These are phyloP conservation scores for Scytalidium sp. DNA, from an alignment of 2,329 filamentous ascomycete genomes.

Conservation along the genomic window DNA sequence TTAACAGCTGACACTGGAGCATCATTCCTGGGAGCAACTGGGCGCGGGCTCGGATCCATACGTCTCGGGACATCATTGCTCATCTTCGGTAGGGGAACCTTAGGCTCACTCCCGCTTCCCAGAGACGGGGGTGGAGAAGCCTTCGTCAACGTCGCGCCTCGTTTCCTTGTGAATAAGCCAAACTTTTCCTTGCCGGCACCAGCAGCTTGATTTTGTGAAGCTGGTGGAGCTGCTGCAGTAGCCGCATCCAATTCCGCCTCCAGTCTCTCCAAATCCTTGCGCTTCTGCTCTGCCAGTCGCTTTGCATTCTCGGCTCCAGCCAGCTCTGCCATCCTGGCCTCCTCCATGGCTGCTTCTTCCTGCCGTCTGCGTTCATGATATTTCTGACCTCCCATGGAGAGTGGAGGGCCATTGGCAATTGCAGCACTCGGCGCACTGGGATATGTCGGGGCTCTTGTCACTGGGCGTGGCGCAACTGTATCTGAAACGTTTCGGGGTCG, in stretches of 20 bases:
- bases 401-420: conserved; percentile 2
- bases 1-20: conserved; percentile 80
- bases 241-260: conserved; percentile 28
- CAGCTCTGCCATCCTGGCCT: conserved; percentile 10
- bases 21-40: conserved; percentile 42
- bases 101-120: conserved; percentile 8
- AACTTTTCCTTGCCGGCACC: conserved; percentile 24
- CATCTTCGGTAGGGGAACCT: conserved; percentile 5
- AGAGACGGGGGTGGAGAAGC: conserved; percentile 11
- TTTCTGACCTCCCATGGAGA: neutral
- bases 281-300: conserved; percentile 26
- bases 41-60: conserved; percentile 2
- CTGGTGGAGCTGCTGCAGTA: conserved; percentile 6
- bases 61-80: conserved; percentile 12
- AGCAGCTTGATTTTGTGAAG: conserved; percentile 4
- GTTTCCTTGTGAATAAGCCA: conserved; percentile 25
- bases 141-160: conserved; percentile 10
- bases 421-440: neutral
- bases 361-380: neutral
- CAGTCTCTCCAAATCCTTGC: conserved; percentile 28
- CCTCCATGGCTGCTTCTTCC: conserved; percentile 8
- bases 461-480: conserved; percentile 5
- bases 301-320: conserved; percentile 19
- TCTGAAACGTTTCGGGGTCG: neutral
- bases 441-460: conserved; percentile 10